phyloP scores from a whole-genome alignment of 352 stramenopile species.

The Nothophytophthora sp. region DNA sequence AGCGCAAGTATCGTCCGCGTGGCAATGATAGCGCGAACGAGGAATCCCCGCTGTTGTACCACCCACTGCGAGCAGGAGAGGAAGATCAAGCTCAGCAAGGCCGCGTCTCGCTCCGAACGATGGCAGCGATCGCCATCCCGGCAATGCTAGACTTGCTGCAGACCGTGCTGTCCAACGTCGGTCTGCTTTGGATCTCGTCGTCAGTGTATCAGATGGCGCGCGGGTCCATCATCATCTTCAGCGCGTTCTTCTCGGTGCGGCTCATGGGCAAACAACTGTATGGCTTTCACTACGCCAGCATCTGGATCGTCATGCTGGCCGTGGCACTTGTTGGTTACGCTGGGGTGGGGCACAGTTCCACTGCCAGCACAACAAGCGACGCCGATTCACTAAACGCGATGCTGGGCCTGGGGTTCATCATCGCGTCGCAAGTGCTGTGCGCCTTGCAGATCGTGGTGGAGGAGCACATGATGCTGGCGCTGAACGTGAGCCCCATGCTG shows the following conservation, averaged over 20 bases:
- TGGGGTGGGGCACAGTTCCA: slow-evolving; percentile 39
- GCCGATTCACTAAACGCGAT: slow-evolving; percentile 45
- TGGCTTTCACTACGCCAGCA: slow-evolving; percentile 86
- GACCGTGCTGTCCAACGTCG: slow-evolving; percentile 88
- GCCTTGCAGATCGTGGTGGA: slow-evolving; percentile 91
- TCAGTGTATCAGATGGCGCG: slow-evolving; percentile 92
- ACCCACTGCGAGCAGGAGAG: slow-evolving; percentile 9
- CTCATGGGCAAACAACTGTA: slow-evolving; percentile 85
- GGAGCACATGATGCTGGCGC: slow-evolving; percentile 83
- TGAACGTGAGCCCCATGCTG: slow-evolving; percentile 87
- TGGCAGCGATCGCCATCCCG: slow-evolving; percentile 63
- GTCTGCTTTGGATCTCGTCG: slow-evolving; percentile 86
- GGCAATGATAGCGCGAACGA: slow-evolving; percentile 26
- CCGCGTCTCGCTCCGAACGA: slow-evolving; percentile 49
- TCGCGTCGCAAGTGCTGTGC: slow-evolving; percentile 78
- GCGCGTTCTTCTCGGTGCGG: slow-evolving; percentile 79
- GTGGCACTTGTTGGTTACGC: slow-evolving; percentile 75
- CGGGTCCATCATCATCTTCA: slow-evolving; percentile 92
- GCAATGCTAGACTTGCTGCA: slow-evolving; percentile 82
- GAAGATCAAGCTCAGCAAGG: slow-evolving; percentile 22
- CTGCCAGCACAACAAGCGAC: slow-evolving; percentile 11
- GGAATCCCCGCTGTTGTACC: slow-evolving; percentile 28
- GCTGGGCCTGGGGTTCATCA: slow-evolving; percentile 77
- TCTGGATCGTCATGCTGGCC: slow-evolving; percentile 70
- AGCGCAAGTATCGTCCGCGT: slow-evolving; percentile 33